A percentile compares a stretch with the other conserved stretches of the same genome.
phyloP scores from a whole-genome alignment of 192 early-diverging fungal species.

The Coemansia sp. region DNA sequence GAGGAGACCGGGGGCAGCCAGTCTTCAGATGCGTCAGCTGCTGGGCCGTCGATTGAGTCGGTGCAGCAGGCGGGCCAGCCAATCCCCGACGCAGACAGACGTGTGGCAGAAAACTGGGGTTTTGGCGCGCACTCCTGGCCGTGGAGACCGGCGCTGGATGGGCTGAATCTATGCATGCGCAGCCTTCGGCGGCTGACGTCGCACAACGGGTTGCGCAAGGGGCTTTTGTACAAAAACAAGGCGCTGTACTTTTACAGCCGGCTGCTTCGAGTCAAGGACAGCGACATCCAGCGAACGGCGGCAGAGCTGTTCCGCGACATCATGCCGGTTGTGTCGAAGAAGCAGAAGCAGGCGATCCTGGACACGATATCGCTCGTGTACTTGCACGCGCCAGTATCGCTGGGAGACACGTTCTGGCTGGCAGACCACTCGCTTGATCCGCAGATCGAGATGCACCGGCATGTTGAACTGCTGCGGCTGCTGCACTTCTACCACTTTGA shows the following conservation, averaged over 20 bases:
- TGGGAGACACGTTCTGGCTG: slow-evolving; percentile 43
- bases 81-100: too few species aligned
- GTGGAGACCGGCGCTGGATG: slow-evolving; percentile 30
- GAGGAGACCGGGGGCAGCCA: neutral
- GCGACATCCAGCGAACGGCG: slow-evolving; percentile 19
- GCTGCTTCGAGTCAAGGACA: slow-evolving; percentile 8
- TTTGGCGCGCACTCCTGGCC: neutral
- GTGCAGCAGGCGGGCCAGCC: neutral
- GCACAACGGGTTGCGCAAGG: slow-evolving; percentile 52
- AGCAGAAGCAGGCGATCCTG: slow-evolving; percentile 30
- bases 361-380: slow-evolving; percentile 36
- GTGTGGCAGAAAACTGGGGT: neutral
- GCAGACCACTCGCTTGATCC: slow-evolving; percentile 43
- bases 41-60: neutral
- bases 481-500: slow-evolving; percentile 47
- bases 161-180: slow-evolving; percentile 31
- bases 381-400: slow-evolving; percentile 19
- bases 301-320: slow-evolving; percentile 53
- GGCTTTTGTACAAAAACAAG: slow-evolving; percentile 52
- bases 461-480: slow-evolving; percentile 48
- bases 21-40: neutral
- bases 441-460: slow-evolving; percentile 54
- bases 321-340: slow-evolving; percentile 41
- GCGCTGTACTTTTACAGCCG: slow-evolving; percentile 42
- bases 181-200: slow-evolving; percentile 42